Evolutionary conservation across 1,139 yeast genomes (phyloP).

Genomic region (Saccharomyces hybrid): DNA sequence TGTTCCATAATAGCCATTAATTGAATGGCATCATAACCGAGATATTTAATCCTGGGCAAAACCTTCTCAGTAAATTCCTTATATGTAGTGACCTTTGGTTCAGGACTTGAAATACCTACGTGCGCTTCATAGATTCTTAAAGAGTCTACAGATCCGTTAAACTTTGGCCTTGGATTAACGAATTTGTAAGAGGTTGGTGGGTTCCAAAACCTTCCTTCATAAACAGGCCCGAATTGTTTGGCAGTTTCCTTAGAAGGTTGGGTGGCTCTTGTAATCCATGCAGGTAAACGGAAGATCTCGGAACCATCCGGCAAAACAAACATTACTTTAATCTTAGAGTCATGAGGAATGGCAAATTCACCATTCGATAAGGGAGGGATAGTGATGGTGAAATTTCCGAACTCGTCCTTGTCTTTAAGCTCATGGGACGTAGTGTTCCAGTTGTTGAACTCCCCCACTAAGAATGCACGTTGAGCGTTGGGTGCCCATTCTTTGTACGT

Average conservation of each 20-base stretch:
- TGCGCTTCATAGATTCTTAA: conserved; percentile 91
- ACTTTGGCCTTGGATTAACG: conserved; percentile 54
- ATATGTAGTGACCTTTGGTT: conserved; percentile 76
- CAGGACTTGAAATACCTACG: conserved; percentile 89
- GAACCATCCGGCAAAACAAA: conserved; percentile 62
- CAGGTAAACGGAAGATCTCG: conserved; percentile 72
- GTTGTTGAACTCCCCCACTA: conserved; percentile 83
- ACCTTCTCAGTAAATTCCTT: conserved; percentile 73
- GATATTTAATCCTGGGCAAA: conserved; percentile 72
- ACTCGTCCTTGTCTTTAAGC: conserved; percentile 46
- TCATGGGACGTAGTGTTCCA: conserved; percentile 63
- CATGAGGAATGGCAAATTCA: conserved; percentile 66
- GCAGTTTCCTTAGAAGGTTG: conserved; percentile 49
- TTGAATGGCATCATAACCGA: conserved; percentile 90
- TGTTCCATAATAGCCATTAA: conserved; percentile 98
- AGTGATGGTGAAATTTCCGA: conserved; percentile 59
- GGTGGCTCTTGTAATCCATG: conserved; percentile 82
- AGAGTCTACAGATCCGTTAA: conserved; percentile 40
- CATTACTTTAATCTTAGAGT: conserved; percentile 68
- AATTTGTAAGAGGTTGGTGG: conserved; percentile 56
- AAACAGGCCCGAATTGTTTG: conserved; percentile 43
- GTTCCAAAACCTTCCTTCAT: conserved; percentile 92
- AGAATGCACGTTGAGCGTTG: conserved; percentile 61
- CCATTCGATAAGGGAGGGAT: conserved; percentile 49
- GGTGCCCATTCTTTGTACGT: conserved; percentile 83